Percentiles rank a stretch among this genome's conserved stretches.
These are phyloP conservation scores for Atkinsonella hypoxylon DNA, from an alignment of 2,329 filamentous ascomycete species.

Conservation along the genomic window DNA sequence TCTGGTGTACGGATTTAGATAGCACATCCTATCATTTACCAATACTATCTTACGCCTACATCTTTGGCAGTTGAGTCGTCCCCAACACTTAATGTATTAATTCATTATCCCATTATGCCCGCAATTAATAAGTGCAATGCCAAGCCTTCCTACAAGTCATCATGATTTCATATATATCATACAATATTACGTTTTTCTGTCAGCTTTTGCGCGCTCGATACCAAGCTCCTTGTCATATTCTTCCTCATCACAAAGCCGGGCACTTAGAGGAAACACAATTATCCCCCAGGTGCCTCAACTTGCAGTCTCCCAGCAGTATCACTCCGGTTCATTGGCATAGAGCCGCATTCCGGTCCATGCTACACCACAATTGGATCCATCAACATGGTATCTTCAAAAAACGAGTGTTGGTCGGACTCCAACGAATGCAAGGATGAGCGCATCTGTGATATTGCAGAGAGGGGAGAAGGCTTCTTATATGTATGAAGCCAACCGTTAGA, in stretches of 20 bases:
- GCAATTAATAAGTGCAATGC: too few species aligned
- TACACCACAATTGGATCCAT: not conserved
- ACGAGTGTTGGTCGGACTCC: not conserved
- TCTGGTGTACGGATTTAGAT: not conserved
- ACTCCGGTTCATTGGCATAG: not conserved
- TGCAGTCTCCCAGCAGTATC: not conserved
- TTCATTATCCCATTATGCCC: too few species aligned
- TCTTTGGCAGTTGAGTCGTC: not conserved
- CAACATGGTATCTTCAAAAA: not conserved
- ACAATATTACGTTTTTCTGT: not conserved
- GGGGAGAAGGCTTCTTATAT: not conserved
- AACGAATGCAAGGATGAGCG: not conserved
- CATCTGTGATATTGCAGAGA: not conserved
- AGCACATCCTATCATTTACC: not conserved
- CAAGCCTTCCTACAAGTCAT: too few species aligned
- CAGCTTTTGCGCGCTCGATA: not conserved
- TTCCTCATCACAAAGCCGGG: not conserved
- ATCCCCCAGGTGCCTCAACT: not conserved
- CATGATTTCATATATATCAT: not conserved
- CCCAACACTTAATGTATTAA: not conserved
- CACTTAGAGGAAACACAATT: not conserved
- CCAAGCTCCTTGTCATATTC: not conserved
- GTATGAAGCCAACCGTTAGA: not conserved
- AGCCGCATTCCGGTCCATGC: not conserved
- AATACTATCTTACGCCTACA: too few species aligned